Evolutionary conservation across 2,329 filamentous ascomycete genomes (phyloP).

Genomic region (Aureobasidium musti): DNA sequence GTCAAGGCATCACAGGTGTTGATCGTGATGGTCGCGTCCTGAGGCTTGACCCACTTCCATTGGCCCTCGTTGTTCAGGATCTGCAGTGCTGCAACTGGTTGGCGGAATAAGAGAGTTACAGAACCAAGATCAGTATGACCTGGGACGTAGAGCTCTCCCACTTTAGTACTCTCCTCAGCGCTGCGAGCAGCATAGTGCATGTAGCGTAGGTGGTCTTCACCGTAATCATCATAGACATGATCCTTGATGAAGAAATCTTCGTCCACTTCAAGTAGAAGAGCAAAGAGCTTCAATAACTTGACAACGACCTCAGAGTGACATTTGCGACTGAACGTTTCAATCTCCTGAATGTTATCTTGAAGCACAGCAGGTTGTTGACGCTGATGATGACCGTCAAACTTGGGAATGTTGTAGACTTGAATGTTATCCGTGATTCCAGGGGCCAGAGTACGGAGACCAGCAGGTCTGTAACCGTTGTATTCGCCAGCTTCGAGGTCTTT

Average conservation of each 20-base stretch:
- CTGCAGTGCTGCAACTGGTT: slow-evolving; percentile 44
- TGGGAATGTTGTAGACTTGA: slow-evolving; percentile 63
- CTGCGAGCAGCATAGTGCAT: slow-evolving; percentile 57
- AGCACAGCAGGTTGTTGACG: slow-evolving; percentile 52
- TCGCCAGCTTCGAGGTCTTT: slow-evolving; percentile 38
- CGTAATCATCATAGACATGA: slow-evolving; percentile 60
- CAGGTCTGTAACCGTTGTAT: slow-evolving; percentile 37
- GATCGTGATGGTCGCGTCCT: slow-evolving; percentile 46
- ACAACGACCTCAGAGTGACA: slow-evolving; percentile 59
- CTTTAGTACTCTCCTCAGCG: slow-evolving; percentile 37
- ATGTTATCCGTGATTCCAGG: slow-evolving; percentile 51
- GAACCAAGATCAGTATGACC: slow-evolving; percentile 50
- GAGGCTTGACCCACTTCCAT: slow-evolving; percentile 47
- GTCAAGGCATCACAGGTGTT: slow-evolving; percentile 46
- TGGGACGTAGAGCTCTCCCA: slow-evolving; percentile 38
- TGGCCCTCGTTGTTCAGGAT: slow-evolving; percentile 41
- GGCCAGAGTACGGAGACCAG: slow-evolving; percentile 23
- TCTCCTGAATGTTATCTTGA: slow-evolving; percentile 54
- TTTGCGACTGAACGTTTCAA: slow-evolving; percentile 56
- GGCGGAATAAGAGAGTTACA: slow-evolving; percentile 45
- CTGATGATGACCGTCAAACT: slow-evolving; percentile 44
- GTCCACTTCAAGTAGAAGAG: slow-evolving; percentile 61
- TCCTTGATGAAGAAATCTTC: slow-evolving; percentile 59
- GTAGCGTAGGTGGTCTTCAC: slow-evolving; percentile 64
- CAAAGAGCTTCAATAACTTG: slow-evolving; percentile 61